Base-by-base conservation (phyloP, 441 rosid species). In the Erodium moschatum region DNA sequence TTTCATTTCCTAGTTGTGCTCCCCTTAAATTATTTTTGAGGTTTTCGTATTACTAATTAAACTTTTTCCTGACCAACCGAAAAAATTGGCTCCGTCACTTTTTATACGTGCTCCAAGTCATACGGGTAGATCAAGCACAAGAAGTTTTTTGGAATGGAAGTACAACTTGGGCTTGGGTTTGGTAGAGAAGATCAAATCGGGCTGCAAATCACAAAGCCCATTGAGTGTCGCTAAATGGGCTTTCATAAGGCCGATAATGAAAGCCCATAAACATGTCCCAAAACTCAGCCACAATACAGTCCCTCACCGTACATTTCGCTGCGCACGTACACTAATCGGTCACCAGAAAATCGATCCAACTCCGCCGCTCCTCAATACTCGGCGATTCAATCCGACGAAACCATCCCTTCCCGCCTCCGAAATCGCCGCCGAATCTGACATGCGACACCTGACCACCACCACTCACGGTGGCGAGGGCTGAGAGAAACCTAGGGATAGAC, bases 401-500 rank as follows among this genome's bases (percentile, higher is more conserved):
- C n/a, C n/a, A 29, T 29, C 38, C 38, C 38, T 33, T 4, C n/a
- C 56, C 16, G 56, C 18, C 6, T 40, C 54, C 54, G 54, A 2
- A 50, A 50, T 15, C 18, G 18, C 56, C 56, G 16, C 56, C 56
- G 56, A 33, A 50, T 13, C 5, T 50, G 15, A 2, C 6, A 50
- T 50, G 56, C 56, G 56, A 13, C 56, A 50, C 18, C 56, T 13
- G 1, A 50, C 18, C 18, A 13, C 56, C 56, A 50, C 56, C 18
- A n/a, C 56, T 50, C 56, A 50, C 56, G 56, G 56, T 50, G 56
- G 56, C 19, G 56, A 50, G 56, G 56, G 18, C 56, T 50, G 56
- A 50, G 56, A 50, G 56, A 50, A 18, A 0, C 56, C 38, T 33
- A 3, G 38, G 6, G 6, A 33, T 33, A 33, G 38, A 33, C 56